Conservation (phyloP, 2,329 filamentous ascomycete genomes). For the Diaporthe vexans region DNA sequence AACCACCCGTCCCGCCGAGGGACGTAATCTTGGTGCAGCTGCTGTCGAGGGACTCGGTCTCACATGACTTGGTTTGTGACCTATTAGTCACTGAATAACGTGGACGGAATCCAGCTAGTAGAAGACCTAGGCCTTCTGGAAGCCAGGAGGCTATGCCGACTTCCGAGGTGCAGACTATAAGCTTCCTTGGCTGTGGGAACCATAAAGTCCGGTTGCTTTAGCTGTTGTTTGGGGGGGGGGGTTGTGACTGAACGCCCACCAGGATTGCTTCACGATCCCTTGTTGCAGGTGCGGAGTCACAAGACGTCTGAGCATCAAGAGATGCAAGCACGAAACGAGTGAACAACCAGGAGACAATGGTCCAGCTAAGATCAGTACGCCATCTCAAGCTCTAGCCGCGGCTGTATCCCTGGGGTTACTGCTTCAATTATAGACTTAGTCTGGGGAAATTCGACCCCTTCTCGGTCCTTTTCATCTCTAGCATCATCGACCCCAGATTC, state of each 20-base stretch:
- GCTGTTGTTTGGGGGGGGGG: not conserved
- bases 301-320: not conserved
- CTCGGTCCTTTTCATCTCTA: constrained; percentile 13
- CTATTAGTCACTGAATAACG: not conserved
- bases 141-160: not conserved
- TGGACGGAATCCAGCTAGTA: not conserved
- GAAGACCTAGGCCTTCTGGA: not conserved
- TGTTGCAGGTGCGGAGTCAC: not conserved
- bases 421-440: not conserved
- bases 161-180: not conserved
- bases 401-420: not conserved
- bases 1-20: too few species aligned
- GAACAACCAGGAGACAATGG: not conserved
- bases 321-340: not conserved
- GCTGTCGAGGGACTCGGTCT: not conserved
- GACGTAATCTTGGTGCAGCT: too few species aligned
- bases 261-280: not conserved
- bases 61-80: too few species aligned
- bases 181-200: constrained; percentile 22
- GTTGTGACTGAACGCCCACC: not conserved
- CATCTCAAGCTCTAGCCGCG: not conserved
- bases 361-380: too few species aligned
- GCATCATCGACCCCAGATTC: constrained; percentile 30
- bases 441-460: not conserved
- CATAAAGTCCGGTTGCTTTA: not conserved